A percentile compares a stretch with the other conserved stretches of the same genome.
These are phyloP conservation scores for Prunus mongolica DNA, from an alignment of 306 rosid genomes.

Conservation along the genomic window DNA sequence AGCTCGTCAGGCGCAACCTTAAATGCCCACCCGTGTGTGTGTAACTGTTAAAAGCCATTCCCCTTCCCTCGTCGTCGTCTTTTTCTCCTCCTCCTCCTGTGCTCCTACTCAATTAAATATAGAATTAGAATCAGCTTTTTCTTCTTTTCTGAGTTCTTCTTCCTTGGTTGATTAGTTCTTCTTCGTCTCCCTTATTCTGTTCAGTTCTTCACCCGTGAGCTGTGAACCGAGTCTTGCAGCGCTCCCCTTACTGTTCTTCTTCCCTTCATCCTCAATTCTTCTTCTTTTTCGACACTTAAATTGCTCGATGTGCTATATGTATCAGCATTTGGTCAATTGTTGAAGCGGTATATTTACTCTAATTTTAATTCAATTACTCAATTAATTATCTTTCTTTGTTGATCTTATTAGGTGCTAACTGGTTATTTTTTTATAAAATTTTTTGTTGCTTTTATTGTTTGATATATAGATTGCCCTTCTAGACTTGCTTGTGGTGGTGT, in stretches of 20 bases:
- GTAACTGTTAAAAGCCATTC: too few species aligned
- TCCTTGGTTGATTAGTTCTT: neutral
- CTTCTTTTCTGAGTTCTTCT: neutral
- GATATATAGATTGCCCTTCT: neutral
- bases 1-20: too few species aligned
- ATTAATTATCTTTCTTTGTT: neutral
- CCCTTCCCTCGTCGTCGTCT: too few species aligned
- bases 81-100: too few species aligned
- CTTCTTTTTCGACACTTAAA: neutral
- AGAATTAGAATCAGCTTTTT: too few species aligned
- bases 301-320: neutral
- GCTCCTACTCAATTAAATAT: too few species aligned
- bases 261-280: neutral
- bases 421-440: neutral
- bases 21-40: too few species aligned
- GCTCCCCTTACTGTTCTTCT: neutral
- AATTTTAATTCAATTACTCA: neutral
- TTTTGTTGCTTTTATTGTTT: too few species aligned
- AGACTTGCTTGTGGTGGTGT: neutral
- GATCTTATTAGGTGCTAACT: neutral
- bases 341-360: neutral
- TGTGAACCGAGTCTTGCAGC: neutral
- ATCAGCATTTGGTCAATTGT: neutral
- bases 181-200: neutral
- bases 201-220: neutral